Evolutionary conservation across 352 stramenopile genomes (phyloP).

Genomic region (Globisporangium takayamanum): DNA sequence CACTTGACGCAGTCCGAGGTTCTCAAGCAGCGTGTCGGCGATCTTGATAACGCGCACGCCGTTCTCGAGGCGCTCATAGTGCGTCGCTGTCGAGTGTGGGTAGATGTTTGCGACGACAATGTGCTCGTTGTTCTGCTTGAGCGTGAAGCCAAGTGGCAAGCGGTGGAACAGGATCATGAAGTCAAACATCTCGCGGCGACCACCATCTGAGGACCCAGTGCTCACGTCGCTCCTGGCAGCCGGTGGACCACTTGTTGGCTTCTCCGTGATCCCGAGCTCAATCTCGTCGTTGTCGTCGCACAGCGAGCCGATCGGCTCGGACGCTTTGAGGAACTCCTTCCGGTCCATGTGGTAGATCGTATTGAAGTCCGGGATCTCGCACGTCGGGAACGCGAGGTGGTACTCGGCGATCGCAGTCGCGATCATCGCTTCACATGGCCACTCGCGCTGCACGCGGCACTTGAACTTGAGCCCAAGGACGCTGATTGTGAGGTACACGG

Average conservation of each 20-base stretch:
- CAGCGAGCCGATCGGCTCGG: conserved; percentile 39
- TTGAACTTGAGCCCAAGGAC: conserved; percentile 50
- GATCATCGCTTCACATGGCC: conserved; percentile 67
- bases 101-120: conserved; percentile 85
- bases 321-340: conserved; percentile 43
- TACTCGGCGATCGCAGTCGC: conserved; percentile 59
- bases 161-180: conserved; percentile 82
- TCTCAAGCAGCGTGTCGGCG: conserved; percentile 42
- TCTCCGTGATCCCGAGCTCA: conserved; percentile 47
- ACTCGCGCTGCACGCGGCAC: conserved; percentile 49
- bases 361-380: conserved; percentile 72
- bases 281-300: conserved; percentile 57
- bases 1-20: conserved; percentile 72
- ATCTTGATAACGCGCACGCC: conserved; percentile 76
- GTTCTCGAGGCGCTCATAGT: conserved; percentile 62
- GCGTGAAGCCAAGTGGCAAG: conserved; percentile 78
- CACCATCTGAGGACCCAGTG: conserved; percentile 17
- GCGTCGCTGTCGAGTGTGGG: conserved; percentile 62
- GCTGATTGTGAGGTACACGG: conserved; percentile 37
- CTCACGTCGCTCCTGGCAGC: conserved; percentile 19
- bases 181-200: conserved; percentile 32
- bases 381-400: conserved; percentile 40
- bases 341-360: conserved; percentile 59
- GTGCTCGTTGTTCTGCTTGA: conserved; percentile 69
- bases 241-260: conserved; percentile 9